Evolutionary conservation across 345 rosid genomes (phyloP).

Genomic region (Gossypium mustelinum): DNA sequence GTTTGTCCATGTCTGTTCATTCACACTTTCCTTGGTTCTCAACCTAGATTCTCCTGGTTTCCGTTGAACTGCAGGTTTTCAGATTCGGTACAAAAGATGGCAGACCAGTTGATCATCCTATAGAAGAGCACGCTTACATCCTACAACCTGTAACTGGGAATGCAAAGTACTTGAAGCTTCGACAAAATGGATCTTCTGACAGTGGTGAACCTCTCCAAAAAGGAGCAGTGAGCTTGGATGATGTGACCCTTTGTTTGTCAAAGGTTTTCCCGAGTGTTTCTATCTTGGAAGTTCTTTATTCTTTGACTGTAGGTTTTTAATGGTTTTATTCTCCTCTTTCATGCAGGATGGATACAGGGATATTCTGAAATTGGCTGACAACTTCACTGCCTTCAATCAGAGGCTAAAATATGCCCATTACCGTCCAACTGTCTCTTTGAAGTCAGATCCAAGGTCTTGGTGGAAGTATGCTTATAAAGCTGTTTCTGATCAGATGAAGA

Average conservation of each 20-base stretch:
- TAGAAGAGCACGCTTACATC: constrained; percentile 63
- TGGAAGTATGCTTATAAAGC: constrained; percentile 89
- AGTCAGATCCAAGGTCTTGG: constrained; percentile 76
- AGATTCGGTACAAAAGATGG: constrained; percentile 80
- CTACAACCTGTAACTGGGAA: constrained; percentile 92
- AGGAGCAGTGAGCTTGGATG: constrained; percentile 82
- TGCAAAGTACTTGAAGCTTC: constrained; percentile 72
- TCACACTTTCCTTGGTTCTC: constrained; percentile 13
- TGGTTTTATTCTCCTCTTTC: constrained; percentile 23
- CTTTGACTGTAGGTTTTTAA: constrained; percentile 15
- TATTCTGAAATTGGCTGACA: constrained; percentile 83
- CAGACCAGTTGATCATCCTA: constrained; percentile 58
- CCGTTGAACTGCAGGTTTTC: constrained; percentile 54
- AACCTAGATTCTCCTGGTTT: constrained; percentile 11
- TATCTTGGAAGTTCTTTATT: constrained; percentile 13
- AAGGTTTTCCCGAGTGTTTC: constrained; percentile 49
- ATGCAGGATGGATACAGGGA: constrained; percentile 88
- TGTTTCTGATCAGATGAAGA: constrained; percentile 82
- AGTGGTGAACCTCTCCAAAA: constrained; percentile 61
- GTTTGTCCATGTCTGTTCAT: neutral
- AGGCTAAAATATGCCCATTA: constrained; percentile 86
- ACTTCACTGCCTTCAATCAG: constrained; percentile 82
- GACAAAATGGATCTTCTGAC: constrained; percentile 36
- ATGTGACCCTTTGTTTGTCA: constrained; percentile 87
- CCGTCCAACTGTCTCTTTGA: constrained; percentile 73